Evolutionary conservation across 495 filamentous ascomycete species (phyloP), one percentile per base, ranked within the genome.

Genomic region (Hapsidospora chrysogenum): DNA sequence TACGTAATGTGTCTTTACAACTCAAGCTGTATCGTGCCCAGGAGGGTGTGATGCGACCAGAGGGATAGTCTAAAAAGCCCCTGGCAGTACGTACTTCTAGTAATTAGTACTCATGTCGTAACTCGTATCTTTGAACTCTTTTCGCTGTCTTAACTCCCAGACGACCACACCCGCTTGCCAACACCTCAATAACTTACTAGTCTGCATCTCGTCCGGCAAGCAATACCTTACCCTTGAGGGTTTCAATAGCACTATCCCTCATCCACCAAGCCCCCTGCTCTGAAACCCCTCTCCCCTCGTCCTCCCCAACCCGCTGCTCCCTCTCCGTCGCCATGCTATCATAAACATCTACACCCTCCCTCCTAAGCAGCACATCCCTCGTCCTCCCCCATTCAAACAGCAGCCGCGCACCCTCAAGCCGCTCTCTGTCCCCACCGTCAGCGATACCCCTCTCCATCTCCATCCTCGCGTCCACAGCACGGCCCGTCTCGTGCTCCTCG

Each of bases 341-440:
- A 31, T 30, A 31, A 32, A n/a, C 9, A 18, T 20, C 21, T n/a
- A 22, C 31, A 4, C 34, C 41, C 17, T 19, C n/a, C 11, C 11
- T 26, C 6, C 11, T 26, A 11, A 26, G 6, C 23, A 26, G 23
- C 23, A 6, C 21, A 53, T 54, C 49, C 58, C 46, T 4, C 37
- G 46, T 45, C 45, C 70, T 81, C 2, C 74, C 67, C 82, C 85
- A 94, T 41, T 77, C 77, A 53, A 94, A 89, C 30, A 97, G 50
- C 8, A 87, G 44, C 37, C 68, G 68, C 16, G 95, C 55, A 36
- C 85, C 81, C 54, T 81, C 68, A 35, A 95, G 47, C 2, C 72
- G 60, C 51, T 89, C 81, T 25, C 72, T 64, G 44, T 55, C 70
- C 28, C 71, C 64, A 28, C 72, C 74, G 3, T 62, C 60, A 21